Conservation (phyloP, 441 rosid species). For the Populus trichocarpa region DNA sequence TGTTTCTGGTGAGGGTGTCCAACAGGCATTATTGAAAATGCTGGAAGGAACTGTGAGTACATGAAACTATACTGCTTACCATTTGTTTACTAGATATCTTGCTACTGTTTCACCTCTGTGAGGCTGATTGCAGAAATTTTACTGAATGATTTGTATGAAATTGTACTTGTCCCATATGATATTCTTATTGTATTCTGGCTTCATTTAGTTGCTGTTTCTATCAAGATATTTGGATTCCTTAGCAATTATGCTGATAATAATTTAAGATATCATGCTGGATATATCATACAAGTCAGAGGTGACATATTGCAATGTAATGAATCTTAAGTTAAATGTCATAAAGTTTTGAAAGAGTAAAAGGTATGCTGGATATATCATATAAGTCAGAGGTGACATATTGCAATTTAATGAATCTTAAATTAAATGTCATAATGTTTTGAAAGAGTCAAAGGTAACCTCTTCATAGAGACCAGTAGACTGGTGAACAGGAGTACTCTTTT, state of each 20-base stretch:
- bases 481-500: not conserved
- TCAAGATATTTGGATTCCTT: not conserved
- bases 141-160: not conserved
- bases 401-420: no score
- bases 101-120: not conserved
- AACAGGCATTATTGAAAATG: conserved; percentile 91
- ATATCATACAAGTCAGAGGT: no score
- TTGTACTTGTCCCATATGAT: not conserved
- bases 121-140: not conserved
- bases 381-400: no score
- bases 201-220: not conserved
- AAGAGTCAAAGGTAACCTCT: no score
- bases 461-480: not conserved
- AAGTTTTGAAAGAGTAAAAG: no score
- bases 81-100: not conserved
- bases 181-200: not conserved
- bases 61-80: not conserved
- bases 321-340: no score
- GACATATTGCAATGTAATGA: no score
- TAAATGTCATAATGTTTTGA: no score
- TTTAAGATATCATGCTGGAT: no score
- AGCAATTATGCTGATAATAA: not conserved
- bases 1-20: conserved; percentile 98
- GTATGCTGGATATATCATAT: no score
- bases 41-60: conserved; percentile 95